A percentile compares a stretch with the other conserved stretches of the same genome.
Evolutionary conservation across 768 basidiomycete species (phyloP).

Genomic region (Mycena galopus): DNA sequence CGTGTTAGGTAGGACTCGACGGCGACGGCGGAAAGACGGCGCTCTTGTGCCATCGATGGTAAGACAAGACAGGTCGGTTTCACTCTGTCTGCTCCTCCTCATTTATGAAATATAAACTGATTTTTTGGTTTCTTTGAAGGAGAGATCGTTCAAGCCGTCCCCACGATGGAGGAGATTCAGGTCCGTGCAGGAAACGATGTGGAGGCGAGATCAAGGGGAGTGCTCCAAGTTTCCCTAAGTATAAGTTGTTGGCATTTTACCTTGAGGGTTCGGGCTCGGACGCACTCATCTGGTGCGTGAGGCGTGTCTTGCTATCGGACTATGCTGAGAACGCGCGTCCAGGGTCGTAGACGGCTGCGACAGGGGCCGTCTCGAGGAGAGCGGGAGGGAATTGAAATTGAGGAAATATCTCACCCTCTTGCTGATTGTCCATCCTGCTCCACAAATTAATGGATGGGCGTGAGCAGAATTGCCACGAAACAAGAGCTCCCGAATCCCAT

Average conservation of each 20-base stretch:
- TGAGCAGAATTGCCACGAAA: slow-evolving; percentile 68
- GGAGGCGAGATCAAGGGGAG: slow-evolving; percentile 53
- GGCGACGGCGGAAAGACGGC: slow-evolving; percentile 63
- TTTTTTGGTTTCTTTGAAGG: slow-evolving; percentile 31
- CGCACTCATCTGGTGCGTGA: slow-evolving; percentile 70
- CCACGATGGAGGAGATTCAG: slow-evolving; percentile 63
- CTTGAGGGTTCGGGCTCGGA: slow-evolving; percentile 51
- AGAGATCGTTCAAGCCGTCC: slow-evolving; percentile 55
- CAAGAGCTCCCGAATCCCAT: slow-evolving; percentile 68
- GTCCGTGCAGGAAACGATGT: slow-evolving; percentile 49
- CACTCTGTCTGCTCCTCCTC: no score
- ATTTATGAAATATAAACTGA: background rate
- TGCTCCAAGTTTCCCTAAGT: slow-evolving; percentile 49
- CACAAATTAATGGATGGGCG: slow-evolving; percentile 22
- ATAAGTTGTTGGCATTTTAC: no score
- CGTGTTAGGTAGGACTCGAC: slow-evolving; percentile 54
- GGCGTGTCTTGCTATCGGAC: background rate
- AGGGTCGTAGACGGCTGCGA: slow-evolving; percentile 63
- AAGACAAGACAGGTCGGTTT: slow-evolving; percentile 42
- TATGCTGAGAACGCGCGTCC: background rate
- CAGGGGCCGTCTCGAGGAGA: slow-evolving; percentile 62
- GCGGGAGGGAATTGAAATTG: slow-evolving; percentile 57
- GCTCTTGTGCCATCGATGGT: slow-evolving; percentile 58
- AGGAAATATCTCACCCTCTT: no score
- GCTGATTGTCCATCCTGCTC: no score